Evolutionary conservation across 139 green algal genomes (phyloP).

Genomic region (Chlamydomonas sp.): DNA sequence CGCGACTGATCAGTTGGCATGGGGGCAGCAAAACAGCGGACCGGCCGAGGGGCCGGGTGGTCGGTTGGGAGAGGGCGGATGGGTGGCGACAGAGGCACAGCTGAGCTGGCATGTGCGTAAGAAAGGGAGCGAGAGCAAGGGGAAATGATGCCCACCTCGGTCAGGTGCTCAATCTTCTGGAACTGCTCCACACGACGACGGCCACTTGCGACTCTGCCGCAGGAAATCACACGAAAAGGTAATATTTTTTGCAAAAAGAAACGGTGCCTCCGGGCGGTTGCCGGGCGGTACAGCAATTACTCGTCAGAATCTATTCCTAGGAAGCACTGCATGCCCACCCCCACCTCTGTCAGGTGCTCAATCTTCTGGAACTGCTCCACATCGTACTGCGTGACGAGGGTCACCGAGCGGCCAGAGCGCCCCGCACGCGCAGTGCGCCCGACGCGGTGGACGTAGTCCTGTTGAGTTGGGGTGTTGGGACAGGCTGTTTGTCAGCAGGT

Average conservation of each 20-base stretch:
- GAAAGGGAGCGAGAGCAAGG: too few species aligned
- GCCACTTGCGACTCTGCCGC: too few species aligned
- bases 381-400: conserved; percentile 97
- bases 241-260: not conserved
- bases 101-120: not conserved
- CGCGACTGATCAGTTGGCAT: too few species aligned
- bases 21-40: too few species aligned
- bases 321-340: too few species aligned
- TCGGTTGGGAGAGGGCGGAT: too few species aligned
- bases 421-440: conserved; percentile 91
- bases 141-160: too few species aligned
- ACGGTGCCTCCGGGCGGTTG: not conserved
- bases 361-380: conserved; percentile 98
- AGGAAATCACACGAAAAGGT: not conserved
- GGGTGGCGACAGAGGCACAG: too few species aligned
- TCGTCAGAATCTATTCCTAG: not conserved
- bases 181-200: not conserved
- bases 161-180: conserved; percentile 82
- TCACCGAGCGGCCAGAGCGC: conserved; percentile 80
- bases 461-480: conserved; percentile 72
- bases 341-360: conserved; percentile 76
- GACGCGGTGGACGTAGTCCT: conserved; percentile 96
- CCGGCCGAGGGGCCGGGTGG: too few species aligned
- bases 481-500: not conserved
- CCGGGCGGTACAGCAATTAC: not conserved